Evolutionary conservation across 176 grass and related monocot genomes (phyloP), one percentile per base, ranked within the genome.

Genomic region (Carex myosuroides): DNA sequence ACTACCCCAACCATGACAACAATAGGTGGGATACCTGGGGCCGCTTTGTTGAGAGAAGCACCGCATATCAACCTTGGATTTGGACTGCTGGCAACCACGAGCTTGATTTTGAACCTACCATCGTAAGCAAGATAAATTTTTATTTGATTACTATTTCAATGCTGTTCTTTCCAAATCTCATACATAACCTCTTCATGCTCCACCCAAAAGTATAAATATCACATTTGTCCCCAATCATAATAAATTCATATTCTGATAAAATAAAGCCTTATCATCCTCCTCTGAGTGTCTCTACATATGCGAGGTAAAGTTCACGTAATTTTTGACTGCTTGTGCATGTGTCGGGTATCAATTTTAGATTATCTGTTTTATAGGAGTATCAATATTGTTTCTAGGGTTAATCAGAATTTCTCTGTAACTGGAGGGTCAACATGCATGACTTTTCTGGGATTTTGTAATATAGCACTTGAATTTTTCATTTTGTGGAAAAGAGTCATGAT

Each of bases 21-120:
- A 86, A 91, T 22, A 94, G 95, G 79, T 97, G 95, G 95, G 95
- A 97, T 87, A 94, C 90, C 22, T 97, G 92, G 95, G 95, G 85
- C 35, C 92, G 92, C 63, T 97, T 97, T 87, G 83, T 92, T 17
- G 95, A 97, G 79, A 89, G 95, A 76, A 94, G 87, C 30, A 83
- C 88, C 12, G 95, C 95, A 6, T 97, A 97, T 83, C 95, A 97
- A 33, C 90, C 92, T 32, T 97, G 95, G 95, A 97, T 97, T 97
- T 97, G 92, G 95, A 91, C 92, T 53, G 89, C 92, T 79, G 95
- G 92, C 66, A 97, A 97, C 65, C 95, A 97, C 76, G 95, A 97
- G 73, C 89, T 97, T 22, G 95, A 97, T 63, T 97, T 88, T 50
- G 89, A 85, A 81, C 95, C 95, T 37, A 82, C 89, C 58, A 85